Evolutionary conservation across 2,329 filamentous ascomycete species (phyloP).

Genomic region (Aspergillus terreus): DNA sequence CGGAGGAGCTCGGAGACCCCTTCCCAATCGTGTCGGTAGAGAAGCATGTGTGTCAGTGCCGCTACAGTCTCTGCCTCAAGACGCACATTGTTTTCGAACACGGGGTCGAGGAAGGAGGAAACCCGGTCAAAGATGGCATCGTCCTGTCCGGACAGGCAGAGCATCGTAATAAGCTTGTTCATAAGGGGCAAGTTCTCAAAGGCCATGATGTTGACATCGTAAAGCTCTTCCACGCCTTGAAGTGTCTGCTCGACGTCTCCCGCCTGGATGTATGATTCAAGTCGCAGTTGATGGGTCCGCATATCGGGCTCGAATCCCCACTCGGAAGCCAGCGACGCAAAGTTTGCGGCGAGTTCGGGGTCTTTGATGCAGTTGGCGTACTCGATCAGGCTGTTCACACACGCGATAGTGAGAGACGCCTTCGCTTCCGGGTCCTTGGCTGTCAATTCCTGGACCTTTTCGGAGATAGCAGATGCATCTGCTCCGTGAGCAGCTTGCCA

Average conservation of each 20-base stretch:
- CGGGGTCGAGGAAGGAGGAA: constrained; percentile 66
- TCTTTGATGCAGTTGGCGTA: constrained; percentile 69
- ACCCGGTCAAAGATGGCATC: constrained; percentile 67
- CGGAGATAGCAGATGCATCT: constrained; percentile 66
- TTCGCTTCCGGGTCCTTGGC: constrained; percentile 42
- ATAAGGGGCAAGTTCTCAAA: constrained; percentile 61
- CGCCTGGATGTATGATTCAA: constrained; percentile 71
- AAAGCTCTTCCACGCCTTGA: constrained; percentile 53
- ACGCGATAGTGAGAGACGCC: constrained; percentile 60
- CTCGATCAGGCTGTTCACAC: constrained; percentile 73
- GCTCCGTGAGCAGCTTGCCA: constrained; percentile 72
- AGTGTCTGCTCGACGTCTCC: constrained; percentile 63
- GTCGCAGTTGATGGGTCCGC: constrained; percentile 67
- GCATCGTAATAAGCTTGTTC: constrained; percentile 68
- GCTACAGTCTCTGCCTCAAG: constrained; percentile 73
- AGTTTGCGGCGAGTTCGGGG: constrained; percentile 68
- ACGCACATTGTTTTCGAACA: constrained; percentile 66
- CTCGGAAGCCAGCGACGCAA: constrained; percentile 63
- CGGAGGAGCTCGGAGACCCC: constrained; percentile 82
- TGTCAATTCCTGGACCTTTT: constrained; percentile 68
- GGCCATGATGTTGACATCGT: constrained; percentile 50
- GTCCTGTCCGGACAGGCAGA: constrained; percentile 54
- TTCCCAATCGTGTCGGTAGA: constrained; percentile 70
- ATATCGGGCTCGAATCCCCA: constrained; percentile 65
- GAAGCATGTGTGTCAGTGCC: constrained; percentile 67